Evolutionary conservation across 768 basidiomycete genomes (phyloP).

Genomic region (Amanita rubescens): DNA sequence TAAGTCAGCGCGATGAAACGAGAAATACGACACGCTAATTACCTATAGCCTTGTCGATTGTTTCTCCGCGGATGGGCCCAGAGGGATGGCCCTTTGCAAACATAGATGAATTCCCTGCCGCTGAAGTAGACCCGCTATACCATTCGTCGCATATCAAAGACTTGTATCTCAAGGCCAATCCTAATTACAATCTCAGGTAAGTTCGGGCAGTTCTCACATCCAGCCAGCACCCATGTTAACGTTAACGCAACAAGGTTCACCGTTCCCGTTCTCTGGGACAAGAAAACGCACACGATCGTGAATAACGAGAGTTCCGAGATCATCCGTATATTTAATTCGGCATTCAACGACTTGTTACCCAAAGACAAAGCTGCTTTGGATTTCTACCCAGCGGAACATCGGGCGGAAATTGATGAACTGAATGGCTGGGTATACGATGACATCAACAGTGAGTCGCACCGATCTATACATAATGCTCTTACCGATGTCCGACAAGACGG

Average conservation of each 20-base stretch:
- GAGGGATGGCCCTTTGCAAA: constrained; percentile 85
- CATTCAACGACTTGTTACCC: constrained; percentile 69
- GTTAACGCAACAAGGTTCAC: constrained; percentile 55
- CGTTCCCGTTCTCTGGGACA: constrained; percentile 91
- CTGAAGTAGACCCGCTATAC: constrained; percentile 72
- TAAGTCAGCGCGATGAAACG: constrained; percentile 27
- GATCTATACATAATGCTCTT: not conserved
- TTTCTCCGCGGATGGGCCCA: constrained; percentile 80
- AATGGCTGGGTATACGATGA: constrained; percentile 84
- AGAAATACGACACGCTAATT: not conserved
- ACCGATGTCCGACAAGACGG: constrained; percentile 43
- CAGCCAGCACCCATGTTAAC: not conserved
- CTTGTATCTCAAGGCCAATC: constrained; percentile 72
- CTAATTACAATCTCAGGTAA: constrained; percentile 64
- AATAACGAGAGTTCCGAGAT: constrained; percentile 97
- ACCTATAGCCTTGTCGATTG: constrained; percentile 60
- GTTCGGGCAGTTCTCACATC: no score
- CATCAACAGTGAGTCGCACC: constrained; percentile 60
- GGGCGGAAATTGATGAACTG: constrained; percentile 71
- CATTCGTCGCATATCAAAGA: constrained; percentile 70
- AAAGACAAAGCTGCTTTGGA: constrained; percentile 59
- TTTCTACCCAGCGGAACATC: constrained; percentile 69
- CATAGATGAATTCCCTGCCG: constrained; percentile 58
- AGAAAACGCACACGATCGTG: constrained; percentile 77
- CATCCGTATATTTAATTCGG: constrained; percentile 86